Conservation (phyloP, 2,329 filamentous ascomycete genomes). For the Periconia sp. region DNA sequence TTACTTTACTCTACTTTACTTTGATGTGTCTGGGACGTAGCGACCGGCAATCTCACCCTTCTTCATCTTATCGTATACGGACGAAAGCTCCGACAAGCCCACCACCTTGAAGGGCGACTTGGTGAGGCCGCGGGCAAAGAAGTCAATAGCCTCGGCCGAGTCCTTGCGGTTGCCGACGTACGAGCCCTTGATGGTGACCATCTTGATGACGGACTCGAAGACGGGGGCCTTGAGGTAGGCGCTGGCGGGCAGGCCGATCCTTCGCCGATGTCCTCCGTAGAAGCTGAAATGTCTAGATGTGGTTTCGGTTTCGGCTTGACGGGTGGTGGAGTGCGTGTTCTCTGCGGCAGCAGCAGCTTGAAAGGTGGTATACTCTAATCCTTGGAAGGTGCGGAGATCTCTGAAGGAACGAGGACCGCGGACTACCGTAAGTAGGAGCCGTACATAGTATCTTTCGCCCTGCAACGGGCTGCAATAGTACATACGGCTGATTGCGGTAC, state of each 20-base stretch:
- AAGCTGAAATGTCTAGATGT: slow-evolving; percentile 20
- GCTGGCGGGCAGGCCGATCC: slow-evolving; percentile 80
- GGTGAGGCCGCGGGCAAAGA: slow-evolving; percentile 83
- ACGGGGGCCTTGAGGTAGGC: slow-evolving; percentile 81
- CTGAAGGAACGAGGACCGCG: too few relatives aligned
- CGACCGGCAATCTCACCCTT: slow-evolving; percentile 75
- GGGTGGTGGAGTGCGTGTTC: slow-evolving; percentile 31
- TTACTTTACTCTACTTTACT: slow-evolving; percentile 29
- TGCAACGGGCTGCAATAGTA: too few relatives aligned
- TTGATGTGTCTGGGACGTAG: slow-evolving; percentile 74
- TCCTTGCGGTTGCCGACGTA: slow-evolving; percentile 95
- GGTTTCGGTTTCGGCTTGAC: slow-evolving; percentile 41
- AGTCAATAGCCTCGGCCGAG: slow-evolving; percentile 86
- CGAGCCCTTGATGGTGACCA: slow-evolving; percentile 90
- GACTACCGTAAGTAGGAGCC: too few relatives aligned
- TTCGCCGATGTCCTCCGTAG: slow-evolving; percentile 20
- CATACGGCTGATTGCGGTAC: too few relatives aligned
- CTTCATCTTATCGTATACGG: slow-evolving; percentile 74
- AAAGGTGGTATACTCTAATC: too few relatives aligned
- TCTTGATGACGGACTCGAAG: slow-evolving; percentile 85
- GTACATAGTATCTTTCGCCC: too few relatives aligned
- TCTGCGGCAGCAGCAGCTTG: too few relatives aligned
- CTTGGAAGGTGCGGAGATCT: too few relatives aligned
- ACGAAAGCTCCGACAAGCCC: slow-evolving; percentile 77
- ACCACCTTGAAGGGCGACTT: slow-evolving; percentile 85